A percentile compares a stretch with the other conserved stretches of the same genome.
phyloP scores from a whole-genome alignment of 1,284 basidiomycete species.

The Psilocybe mexicana region DNA sequence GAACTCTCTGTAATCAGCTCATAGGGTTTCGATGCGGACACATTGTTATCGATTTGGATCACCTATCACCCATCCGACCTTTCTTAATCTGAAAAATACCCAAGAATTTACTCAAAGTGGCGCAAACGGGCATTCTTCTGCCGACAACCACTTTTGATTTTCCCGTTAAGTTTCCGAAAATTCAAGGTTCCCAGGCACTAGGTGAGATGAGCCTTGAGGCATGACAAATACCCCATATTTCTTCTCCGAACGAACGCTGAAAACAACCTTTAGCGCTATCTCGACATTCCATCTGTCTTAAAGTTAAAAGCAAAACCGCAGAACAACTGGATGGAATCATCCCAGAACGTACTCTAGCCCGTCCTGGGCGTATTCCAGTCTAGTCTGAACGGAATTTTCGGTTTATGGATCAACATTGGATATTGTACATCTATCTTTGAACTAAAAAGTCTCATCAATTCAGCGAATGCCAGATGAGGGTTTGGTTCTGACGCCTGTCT shows the following conservation, averaged over 20 bases:
- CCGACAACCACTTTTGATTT: conserved; percentile 9
- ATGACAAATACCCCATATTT: background rate
- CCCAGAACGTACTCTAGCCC: too few relatives aligned
- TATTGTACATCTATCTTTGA: background rate
- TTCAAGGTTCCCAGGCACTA: background rate
- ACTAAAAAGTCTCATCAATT: background rate
- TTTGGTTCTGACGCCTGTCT: background rate
- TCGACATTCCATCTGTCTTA: background rate
- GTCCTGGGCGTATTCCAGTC: background rate
- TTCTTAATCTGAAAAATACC: background rate
- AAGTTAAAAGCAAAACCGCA: too few relatives aligned
- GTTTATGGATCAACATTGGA: background rate
- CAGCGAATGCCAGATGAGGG: background rate
- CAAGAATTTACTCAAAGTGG: conserved; percentile 1
- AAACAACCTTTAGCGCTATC: background rate
- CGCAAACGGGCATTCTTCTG: conserved; percentile 4
- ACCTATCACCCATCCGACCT: conserved; percentile 6
- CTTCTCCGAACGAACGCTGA: background rate
- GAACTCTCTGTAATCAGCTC: background rate
- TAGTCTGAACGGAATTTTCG: background rate
- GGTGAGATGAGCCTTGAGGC: background rate
- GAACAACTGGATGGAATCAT: too few relatives aligned
- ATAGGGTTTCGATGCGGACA: background rate
- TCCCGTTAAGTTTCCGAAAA: conserved; percentile 20
- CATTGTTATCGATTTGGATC: conserved; percentile 9